Evolutionary conservation across 306 rosid species (phyloP).

Genomic region (Pachyrhizus erosus): DNA sequence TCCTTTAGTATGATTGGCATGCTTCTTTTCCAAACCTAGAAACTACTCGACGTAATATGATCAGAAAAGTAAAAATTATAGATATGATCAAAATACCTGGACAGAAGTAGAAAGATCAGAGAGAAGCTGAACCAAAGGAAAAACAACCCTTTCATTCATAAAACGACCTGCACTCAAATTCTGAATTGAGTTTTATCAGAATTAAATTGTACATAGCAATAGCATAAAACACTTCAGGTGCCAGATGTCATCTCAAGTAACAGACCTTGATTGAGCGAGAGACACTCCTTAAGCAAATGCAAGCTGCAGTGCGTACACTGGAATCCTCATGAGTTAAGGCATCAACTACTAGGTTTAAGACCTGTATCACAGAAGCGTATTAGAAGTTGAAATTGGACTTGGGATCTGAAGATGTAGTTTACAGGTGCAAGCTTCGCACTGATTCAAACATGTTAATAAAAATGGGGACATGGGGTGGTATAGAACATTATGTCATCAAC

Average conservation of each 20-base stretch:
- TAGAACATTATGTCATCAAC: slow-evolving; percentile 15
- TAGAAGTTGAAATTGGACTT: slow-evolving; percentile 33
- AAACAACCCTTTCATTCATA: slow-evolving; percentile 75
- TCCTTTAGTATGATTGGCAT: background rate
- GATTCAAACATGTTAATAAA: slow-evolving; percentile 20
- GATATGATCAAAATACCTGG: slow-evolving; percentile 64
- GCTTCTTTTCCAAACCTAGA: background rate
- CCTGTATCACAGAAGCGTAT: slow-evolving; percentile 53
- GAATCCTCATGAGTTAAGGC: slow-evolving; percentile 74
- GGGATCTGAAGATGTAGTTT: slow-evolving; percentile 18
- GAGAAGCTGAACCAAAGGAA: slow-evolving; percentile 84
- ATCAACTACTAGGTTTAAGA: slow-evolving; percentile 60
- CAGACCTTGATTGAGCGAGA: slow-evolving; percentile 95
- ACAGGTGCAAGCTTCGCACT: slow-evolving; percentile 33
- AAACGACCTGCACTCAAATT: slow-evolving; percentile 90
- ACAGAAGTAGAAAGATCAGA: slow-evolving; percentile 75
- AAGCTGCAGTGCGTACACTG: slow-evolving; percentile 81
- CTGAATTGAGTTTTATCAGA: slow-evolving; percentile 70
- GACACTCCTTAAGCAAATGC: slow-evolving; percentile 86
- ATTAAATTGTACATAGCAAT: slow-evolving; percentile 13
- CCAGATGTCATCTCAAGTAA: slow-evolving; percentile 28
- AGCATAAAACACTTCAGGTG: slow-evolving; percentile 37
- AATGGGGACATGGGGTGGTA: slow-evolving; percentile 12
- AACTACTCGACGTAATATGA: slow-evolving; percentile 4
- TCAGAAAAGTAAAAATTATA: slow-evolving; percentile 30